These are phyloP conservation scores for Ambrosiella cleistominuta DNA, from an alignment of 2,329 filamentous ascomycete species.

Conservation along the genomic window DNA sequence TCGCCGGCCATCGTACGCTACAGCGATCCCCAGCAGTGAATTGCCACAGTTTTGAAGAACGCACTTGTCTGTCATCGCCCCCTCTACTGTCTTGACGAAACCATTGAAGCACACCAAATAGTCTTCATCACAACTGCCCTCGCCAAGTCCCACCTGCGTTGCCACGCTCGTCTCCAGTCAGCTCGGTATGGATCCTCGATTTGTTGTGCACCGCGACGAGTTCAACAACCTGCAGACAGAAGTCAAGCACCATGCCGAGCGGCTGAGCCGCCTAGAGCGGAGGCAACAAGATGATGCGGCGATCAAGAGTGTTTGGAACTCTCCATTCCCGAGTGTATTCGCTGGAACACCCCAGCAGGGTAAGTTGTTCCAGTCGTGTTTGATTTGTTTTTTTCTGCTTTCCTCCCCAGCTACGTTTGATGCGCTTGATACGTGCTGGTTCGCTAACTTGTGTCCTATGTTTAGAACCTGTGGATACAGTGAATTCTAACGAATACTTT, in stretches of 20 bases:
- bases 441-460: neutral
- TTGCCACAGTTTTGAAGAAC: neutral
- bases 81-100: too few relatives aligned
- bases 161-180: neutral
- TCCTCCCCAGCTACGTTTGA: neutral
- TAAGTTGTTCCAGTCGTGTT: slow-evolving; percentile 26
- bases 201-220: slow-evolving; percentile 42
- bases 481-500: slow-evolving; percentile 58
- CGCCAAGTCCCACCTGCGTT: neutral
- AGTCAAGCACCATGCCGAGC: slow-evolving; percentile 48
- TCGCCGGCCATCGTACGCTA: too few relatives aligned
- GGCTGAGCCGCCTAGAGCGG: slow-evolving; percentile 44
- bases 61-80: too few relatives aligned
- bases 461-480: slow-evolving; percentile 6
- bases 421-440: neutral
- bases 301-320: slow-evolving; percentile 79
- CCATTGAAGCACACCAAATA: too few relatives aligned
- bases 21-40: too few relatives aligned
- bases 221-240: slow-evolving; percentile 53
- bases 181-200: slow-evolving; percentile 45
- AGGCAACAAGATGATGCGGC: slow-evolving; percentile 50
- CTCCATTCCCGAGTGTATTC: slow-evolving; percentile 74
- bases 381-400: neutral
- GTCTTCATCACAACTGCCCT: neutral
- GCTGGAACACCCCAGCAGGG: slow-evolving; percentile 76